Evolutionary conservation across 2,329 filamentous ascomycete species (phyloP).

Genomic region (Calonectria hawksworthii): DNA sequence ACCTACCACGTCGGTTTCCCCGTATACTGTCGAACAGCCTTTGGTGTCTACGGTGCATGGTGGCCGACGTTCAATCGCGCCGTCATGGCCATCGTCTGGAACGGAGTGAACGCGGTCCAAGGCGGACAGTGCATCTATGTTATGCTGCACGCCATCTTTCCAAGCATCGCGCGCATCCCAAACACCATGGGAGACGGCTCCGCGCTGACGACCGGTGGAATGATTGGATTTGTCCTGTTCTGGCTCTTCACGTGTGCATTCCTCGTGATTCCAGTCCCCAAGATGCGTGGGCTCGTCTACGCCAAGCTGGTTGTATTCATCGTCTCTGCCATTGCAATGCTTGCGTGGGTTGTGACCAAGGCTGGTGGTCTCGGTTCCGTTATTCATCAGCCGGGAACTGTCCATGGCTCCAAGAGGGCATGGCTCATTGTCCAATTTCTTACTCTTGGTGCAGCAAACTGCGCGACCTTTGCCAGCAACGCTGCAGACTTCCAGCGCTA

Average conservation of each 20-base stretch:
- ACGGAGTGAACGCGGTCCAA: constrained; percentile 56
- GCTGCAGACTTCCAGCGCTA: constrained; percentile 21
- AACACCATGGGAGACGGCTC: constrained; percentile 57
- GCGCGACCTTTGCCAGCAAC: constrained; percentile 17
- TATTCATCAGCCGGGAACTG: constrained; percentile 3
- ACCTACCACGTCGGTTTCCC: constrained; percentile 60
- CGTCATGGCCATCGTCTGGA: constrained; percentile 61
- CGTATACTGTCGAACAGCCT: constrained; percentile 57
- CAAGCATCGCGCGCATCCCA: constrained; percentile 54
- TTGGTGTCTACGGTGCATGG: constrained; percentile 59
- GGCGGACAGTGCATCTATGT: constrained; percentile 50
- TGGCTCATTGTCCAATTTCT: constrained; percentile 15
- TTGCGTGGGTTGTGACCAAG: constrained; percentile 46
- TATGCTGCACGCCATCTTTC: constrained; percentile 58
- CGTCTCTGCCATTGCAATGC: constrained; percentile 54
- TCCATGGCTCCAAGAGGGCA: background rate
- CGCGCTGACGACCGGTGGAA: constrained; percentile 54
- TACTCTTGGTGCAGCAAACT: constrained; percentile 10
- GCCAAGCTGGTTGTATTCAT: constrained; percentile 52
- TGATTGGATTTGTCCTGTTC: constrained; percentile 58
- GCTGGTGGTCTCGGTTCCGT: constrained; percentile 22
- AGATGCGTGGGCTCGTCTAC: constrained; percentile 34
- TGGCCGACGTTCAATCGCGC: constrained; percentile 61
- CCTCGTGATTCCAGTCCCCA: constrained; percentile 50
- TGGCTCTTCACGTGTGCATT: constrained; percentile 57